Percentiles rank a stretch among this genome's conserved stretches.
Evolutionary conservation across 257 asterid genomes (phyloP).

Genomic region (Solanum pimpinellifolium): DNA sequence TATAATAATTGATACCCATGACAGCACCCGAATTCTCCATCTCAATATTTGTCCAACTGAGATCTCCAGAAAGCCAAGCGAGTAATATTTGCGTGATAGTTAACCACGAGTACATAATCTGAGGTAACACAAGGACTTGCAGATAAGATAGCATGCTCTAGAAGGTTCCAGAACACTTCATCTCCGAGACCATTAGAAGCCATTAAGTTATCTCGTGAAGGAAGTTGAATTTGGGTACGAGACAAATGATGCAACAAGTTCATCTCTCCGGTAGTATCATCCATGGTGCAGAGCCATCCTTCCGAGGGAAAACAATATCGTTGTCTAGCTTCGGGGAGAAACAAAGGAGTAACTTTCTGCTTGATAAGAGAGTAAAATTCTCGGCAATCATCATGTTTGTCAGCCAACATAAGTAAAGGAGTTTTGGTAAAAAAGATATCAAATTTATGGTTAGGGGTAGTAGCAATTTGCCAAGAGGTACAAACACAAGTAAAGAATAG

Average conservation of each 20-base stretch:
- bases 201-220: not conserved
- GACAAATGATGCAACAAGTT: not conserved
- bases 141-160: not conserved
- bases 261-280: not conserved
- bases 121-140: not conserved
- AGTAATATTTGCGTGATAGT: too few species aligned
- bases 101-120: not conserved
- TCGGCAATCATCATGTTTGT: not conserved
- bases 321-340: not conserved
- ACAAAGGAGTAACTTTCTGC: not conserved
- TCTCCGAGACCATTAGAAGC: too few species aligned
- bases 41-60: not conserved
- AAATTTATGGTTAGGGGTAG: not conserved
- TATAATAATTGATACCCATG: not conserved
- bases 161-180: too few species aligned
- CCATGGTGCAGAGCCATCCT: not conserved
- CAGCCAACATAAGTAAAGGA: not conserved
- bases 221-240: not conserved
- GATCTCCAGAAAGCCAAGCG: not conserved
- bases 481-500: not conserved
- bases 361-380: not conserved
- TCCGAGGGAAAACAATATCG: not conserved
- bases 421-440: not conserved
- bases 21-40: not conserved
- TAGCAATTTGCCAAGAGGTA: not conserved